Base-by-base conservation (phyloP, 2,329 filamentous ascomycete genomes). In the Colletotrichum nymphaeae region DNA sequence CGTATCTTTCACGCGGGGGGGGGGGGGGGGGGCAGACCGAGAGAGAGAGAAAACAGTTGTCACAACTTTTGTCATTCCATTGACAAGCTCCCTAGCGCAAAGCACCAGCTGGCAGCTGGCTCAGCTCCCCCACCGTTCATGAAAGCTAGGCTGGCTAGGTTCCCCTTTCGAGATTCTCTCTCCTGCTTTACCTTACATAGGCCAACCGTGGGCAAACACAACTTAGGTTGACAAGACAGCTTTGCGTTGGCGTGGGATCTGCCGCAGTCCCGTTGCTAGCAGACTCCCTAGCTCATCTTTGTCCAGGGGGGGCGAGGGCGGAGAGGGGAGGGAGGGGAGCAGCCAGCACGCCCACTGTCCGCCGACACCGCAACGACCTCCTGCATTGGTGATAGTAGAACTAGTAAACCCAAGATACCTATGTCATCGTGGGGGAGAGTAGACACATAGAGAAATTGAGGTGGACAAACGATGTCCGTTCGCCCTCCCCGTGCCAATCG, bases 401-500 rank as follows among this genome's bases (percentile, higher is more conserved):
- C 42, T 35, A 67, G 46, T 49, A 42, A 32, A 57, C 56, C 19
- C 12, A 46, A 28, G 42, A 72, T 49, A 19, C 37, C 37, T 42
- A 71, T 74, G 67, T 55, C 57, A 71, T 67, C 49, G 57, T 53
- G 62, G 56, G 37, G 55, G 42, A 22, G 42, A 49, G 64, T 28
- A 22, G 30, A 3, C 30, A 32, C 8, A 32, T 8, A 35, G 37
- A 16, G 26, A 53, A 59, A 57, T 5, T 60, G 49, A n/a, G 26
- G 52, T 63, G 49, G 46, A 55, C 24, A 30, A 14, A 56, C 19
- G 56, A n/a, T n/a, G 42, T 16, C 37, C n/a, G 53, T 52, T 57
- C 56, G 60, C 56, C 70, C 67, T 73, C 55, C 35, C 59, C 60
- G 62, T 65, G 56, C 67, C 70, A 73, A 73, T 70, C 67, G 70